Conservation (phyloP, 1,284 basidiomycete genomes). For the Coniferiporia sulphurascens region DNA sequence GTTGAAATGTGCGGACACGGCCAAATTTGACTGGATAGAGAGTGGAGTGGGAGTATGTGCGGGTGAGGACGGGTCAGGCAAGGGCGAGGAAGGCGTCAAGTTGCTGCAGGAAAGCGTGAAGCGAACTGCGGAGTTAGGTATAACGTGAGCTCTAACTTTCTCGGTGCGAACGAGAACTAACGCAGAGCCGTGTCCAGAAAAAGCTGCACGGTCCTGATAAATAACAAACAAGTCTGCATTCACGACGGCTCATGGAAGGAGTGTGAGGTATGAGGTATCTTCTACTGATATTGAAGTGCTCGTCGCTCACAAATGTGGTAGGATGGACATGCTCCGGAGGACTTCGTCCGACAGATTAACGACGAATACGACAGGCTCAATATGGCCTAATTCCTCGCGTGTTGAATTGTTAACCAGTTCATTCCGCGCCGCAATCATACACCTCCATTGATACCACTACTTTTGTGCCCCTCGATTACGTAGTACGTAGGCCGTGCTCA, state of each 20-base stretch:
- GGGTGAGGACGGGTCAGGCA: conserved; percentile 52
- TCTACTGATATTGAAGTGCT: neutral
- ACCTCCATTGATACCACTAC: neutral
- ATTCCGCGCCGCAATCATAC: neutral
- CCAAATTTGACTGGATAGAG: conserved; percentile 64
- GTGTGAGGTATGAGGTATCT: conserved; percentile 64
- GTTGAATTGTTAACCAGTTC: conserved; percentile 8
- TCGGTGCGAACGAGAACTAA: neutral
- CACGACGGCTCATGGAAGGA: conserved; percentile 78
- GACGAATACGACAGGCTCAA: conserved; percentile 68
- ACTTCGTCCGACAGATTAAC: conserved; percentile 79
- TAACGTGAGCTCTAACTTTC: conserved; percentile 42
- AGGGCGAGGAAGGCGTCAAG: conserved; percentile 51
- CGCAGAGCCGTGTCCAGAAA: conserved; percentile 40
- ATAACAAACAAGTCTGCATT: conserved; percentile 62
- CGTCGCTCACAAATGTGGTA: conserved; percentile 27
- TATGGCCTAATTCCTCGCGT: conserved; percentile 4
- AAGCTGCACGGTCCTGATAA: conserved; percentile 83
- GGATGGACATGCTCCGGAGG: conserved; percentile 68
- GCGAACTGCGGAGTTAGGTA: conserved; percentile 42
- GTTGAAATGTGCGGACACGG: conserved; percentile 56
- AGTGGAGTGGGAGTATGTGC: conserved; percentile 56
- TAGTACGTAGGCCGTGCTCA: neutral
- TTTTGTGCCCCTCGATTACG: neutral
- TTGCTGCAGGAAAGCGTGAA: conserved; percentile 59